These are phyloP conservation scores for Kwoniella heveanensis DNA, from an alignment of 768 basidiomycete genomes.

Conservation along the genomic window DNA sequence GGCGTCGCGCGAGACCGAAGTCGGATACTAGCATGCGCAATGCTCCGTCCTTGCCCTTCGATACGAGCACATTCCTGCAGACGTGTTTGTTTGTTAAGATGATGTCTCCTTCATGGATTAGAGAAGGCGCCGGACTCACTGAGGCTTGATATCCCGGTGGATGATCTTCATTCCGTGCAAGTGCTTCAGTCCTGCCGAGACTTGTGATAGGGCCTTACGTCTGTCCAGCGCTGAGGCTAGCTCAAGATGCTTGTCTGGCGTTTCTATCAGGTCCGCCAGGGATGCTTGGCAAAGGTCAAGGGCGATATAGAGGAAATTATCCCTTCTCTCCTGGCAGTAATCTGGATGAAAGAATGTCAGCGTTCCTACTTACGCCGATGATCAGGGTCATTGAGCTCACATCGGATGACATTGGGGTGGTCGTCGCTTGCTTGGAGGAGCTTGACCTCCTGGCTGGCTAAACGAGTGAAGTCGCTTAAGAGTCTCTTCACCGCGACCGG, in stretches of 20 bases:
- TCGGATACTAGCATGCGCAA: slow-evolving; percentile 65
- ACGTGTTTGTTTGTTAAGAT: too few species aligned
- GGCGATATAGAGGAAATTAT: slow-evolving; percentile 95
- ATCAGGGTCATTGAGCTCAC: slow-evolving; percentile 30
- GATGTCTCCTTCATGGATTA: too few species aligned
- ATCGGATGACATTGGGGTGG: slow-evolving; percentile 88
- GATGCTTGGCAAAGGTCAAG: slow-evolving; percentile 69
- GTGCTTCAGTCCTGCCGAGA: slow-evolving; percentile 83
- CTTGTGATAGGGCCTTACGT: slow-evolving; percentile 82
- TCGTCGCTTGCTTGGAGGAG: slow-evolving; percentile 96
- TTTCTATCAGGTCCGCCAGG: slow-evolving; percentile 56
- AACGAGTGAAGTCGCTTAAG: slow-evolving; percentile 89
- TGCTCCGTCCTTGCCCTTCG: slow-evolving; percentile 64
- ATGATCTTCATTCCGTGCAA: slow-evolving; percentile 91
- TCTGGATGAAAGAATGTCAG: slow-evolving; percentile 54
- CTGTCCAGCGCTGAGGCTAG: slow-evolving; percentile 77
- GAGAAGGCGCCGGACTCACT: too few species aligned
- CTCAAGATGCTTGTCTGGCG: slow-evolving; percentile 62
- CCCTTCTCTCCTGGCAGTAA: slow-evolving; percentile 92
- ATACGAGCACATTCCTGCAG: slow-evolving; percentile 78
- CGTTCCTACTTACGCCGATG: too few species aligned
- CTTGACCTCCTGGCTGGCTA: slow-evolving; percentile 89
- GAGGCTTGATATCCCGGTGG: slow-evolving; percentile 98
- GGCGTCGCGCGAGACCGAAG: slow-evolving; percentile 93
- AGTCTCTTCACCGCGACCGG: slow-evolving; percentile 98